A percentile compares a stretch with the other conserved stretches of the same genome.
These are phyloP conservation scores for Echium plantagineum DNA, from an alignment of 257 asterid species.

Conservation along the genomic window DNA sequence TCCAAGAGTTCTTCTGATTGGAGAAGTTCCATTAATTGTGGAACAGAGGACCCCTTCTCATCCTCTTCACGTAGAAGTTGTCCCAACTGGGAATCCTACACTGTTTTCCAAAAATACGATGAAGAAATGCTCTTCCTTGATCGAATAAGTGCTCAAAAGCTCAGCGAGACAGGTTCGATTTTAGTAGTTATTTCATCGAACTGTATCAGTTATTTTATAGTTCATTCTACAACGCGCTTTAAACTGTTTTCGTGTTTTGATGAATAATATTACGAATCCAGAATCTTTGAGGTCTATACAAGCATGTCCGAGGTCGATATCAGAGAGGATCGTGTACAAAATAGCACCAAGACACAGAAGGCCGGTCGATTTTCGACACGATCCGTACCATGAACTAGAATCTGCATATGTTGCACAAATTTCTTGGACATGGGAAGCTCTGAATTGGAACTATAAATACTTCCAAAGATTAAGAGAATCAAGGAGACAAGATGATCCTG, in stretches of 20 bases:
- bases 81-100: slow-evolving; percentile 92
- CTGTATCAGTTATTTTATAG: too few relatives aligned
- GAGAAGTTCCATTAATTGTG: slow-evolving; percentile 66
- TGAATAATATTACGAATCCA: slow-evolving; percentile 14
- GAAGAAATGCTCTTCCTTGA: slow-evolving; percentile 90
- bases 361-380: slow-evolving; percentile 29
- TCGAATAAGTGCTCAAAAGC: slow-evolving; percentile 62
- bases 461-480: slow-evolving; percentile 55
- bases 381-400: slow-evolving; percentile 69
- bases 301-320: slow-evolving; percentile 76
- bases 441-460: slow-evolving; percentile 76
- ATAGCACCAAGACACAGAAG: slow-evolving; percentile 25
- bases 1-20: slow-evolving; percentile 86
- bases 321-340: slow-evolving; percentile 54
- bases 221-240: too few relatives aligned
- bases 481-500: slow-evolving; percentile 41
- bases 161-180: slow-evolving; percentile 66
- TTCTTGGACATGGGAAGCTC: slow-evolving; percentile 85
- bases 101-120: slow-evolving; percentile 79
- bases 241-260: not conserved
- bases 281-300: slow-evolving; percentile 73
- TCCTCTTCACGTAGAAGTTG: slow-evolving; percentile 85
- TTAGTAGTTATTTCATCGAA: too few relatives aligned
- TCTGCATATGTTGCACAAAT: slow-evolving; percentile 84
- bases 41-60: slow-evolving; percentile 76